phyloP scores from a whole-genome alignment of 495 filamentous ascomycete genomes.

The Hypoxylon intermedium region DNA sequence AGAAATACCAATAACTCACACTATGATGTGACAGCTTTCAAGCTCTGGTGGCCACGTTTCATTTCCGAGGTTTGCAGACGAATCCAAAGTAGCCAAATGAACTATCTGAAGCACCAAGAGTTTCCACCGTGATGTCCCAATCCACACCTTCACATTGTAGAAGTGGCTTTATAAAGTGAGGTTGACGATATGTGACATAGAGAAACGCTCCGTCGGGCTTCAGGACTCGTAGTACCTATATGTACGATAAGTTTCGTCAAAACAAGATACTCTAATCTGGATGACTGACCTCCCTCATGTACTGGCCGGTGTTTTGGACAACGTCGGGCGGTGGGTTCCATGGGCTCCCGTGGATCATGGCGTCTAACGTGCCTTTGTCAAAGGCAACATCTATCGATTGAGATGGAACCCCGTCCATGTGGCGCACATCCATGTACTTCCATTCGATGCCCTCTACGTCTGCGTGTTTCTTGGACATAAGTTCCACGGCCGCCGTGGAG shows the following conservation, averaged over 20 bases:
- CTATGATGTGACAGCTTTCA: too few relatives aligned
- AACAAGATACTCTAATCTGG: slow-evolving; percentile 3
- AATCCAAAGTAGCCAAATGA: slow-evolving; percentile 28
- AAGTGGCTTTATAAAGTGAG: slow-evolving; percentile 64
- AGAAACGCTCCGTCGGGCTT: slow-evolving; percentile 61
- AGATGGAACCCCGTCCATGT: slow-evolving; percentile 49
- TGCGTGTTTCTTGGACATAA: slow-evolving; percentile 55
- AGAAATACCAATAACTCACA: too few relatives aligned
- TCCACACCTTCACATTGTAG: slow-evolving; percentile 47
- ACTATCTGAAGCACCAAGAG: slow-evolving; percentile 19
- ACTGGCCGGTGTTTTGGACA: slow-evolving; percentile 58
- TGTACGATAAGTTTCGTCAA: slow-evolving; percentile 19
- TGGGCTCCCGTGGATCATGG: slow-evolving; percentile 64
- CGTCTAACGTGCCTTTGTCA: slow-evolving; percentile 68
- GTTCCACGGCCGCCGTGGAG: slow-evolving; percentile 58
- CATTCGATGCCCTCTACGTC: slow-evolving; percentile 52
- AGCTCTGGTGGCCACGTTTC: background rate
- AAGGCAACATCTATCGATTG: slow-evolving; percentile 62
- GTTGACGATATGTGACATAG: slow-evolving; percentile 66
- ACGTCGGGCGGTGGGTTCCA: slow-evolving; percentile 64
- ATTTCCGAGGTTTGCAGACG: background rate
- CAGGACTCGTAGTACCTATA: slow-evolving; percentile 59
- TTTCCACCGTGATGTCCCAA: slow-evolving; percentile 28
- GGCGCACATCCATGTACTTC: slow-evolving; percentile 60
- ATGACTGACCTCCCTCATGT: slow-evolving; percentile 60